These are phyloP conservation scores for Candida loeiensis DNA, from an alignment of 805 yeast species.

Conservation along the genomic window DNA sequence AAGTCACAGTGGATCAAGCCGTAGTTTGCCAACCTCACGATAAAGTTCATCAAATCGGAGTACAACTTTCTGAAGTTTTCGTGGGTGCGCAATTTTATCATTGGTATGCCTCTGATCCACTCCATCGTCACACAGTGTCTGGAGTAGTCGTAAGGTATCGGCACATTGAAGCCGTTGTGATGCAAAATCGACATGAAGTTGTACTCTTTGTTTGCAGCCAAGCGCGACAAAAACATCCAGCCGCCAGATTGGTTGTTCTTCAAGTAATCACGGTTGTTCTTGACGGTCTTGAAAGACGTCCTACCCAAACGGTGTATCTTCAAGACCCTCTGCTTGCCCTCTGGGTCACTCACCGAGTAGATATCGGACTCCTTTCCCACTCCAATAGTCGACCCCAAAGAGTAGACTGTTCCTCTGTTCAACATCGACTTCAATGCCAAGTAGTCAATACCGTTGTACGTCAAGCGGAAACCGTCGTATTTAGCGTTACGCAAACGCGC, in stretches of 20 bases:
- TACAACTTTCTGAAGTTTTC: slow-evolving; percentile 68
- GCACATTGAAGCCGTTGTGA: slow-evolving; percentile 78
- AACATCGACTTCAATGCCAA: slow-evolving; percentile 83
- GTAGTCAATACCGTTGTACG: slow-evolving; percentile 89
- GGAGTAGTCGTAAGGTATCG: slow-evolving; percentile 82
- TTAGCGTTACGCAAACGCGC: slow-evolving; percentile 82
- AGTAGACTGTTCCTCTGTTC: slow-evolving; percentile 66
- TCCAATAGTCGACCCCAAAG: slow-evolving; percentile 85
- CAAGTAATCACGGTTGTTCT: slow-evolving; percentile 89
- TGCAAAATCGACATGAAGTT: slow-evolving; percentile 78
- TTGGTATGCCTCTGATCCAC: slow-evolving; percentile 81
- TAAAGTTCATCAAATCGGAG: slow-evolving; percentile 81
- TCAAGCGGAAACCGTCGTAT: slow-evolving; percentile 89
- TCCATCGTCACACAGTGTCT: slow-evolving; percentile 95
- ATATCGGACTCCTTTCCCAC: slow-evolving; percentile 98
- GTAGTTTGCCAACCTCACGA: slow-evolving; percentile 75
- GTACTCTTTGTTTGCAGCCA: slow-evolving; percentile 92
- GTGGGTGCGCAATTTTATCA: slow-evolving; percentile 78
- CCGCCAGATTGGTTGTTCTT: slow-evolving; percentile 67
- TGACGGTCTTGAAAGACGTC: slow-evolving; percentile 87
- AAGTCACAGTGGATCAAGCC: slow-evolving; percentile 97
- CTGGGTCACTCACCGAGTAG: slow-evolving; percentile 68
- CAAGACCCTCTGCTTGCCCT: slow-evolving; percentile 65
- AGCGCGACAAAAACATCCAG: slow-evolving; percentile 89
- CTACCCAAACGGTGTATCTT: slow-evolving; percentile 94